These are phyloP conservation scores for Rosa lucieae DNA, from an alignment of 306 rosid species.

Conservation along the genomic window DNA sequence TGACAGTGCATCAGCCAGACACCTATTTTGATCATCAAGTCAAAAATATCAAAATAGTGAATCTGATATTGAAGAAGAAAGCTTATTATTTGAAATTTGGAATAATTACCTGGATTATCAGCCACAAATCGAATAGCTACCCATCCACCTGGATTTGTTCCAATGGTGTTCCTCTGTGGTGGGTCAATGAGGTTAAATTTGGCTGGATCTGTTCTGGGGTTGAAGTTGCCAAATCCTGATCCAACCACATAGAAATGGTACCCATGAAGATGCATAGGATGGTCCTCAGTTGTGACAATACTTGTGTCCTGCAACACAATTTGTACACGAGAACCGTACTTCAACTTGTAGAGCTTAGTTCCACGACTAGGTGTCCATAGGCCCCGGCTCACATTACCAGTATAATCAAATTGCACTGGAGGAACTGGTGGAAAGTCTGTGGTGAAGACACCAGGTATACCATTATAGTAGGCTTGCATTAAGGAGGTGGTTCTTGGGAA, in stretches of 20 bases:
- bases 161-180: slow-evolving; percentile 78
- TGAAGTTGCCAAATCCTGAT: slow-evolving; percentile 84
- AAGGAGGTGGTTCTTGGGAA: slow-evolving; percentile 65
- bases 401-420: slow-evolving; percentile 66
- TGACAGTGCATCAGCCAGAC: slow-evolving; percentile 95
- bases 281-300: slow-evolving; percentile 78
- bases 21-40: slow-evolving; percentile 45
- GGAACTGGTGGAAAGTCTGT: slow-evolving; percentile 85
- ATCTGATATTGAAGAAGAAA: background rate
- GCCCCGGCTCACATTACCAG: slow-evolving; percentile 81
- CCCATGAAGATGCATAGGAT: slow-evolving; percentile 97
- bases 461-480: slow-evolving; percentile 84
- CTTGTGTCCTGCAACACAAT: slow-evolving; percentile 81
- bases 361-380: slow-evolving; percentile 56
- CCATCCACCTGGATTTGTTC: slow-evolving; percentile 96
- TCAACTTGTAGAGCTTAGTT: slow-evolving; percentile 65
- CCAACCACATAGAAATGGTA: slow-evolving; percentile 87
- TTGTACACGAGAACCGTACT: slow-evolving; percentile 71
- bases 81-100: background rate
- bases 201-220: slow-evolving; percentile 68
- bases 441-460: slow-evolving; percentile 74
- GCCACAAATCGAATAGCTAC: slow-evolving; percentile 89
- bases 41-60: slow-evolving; percentile 16
- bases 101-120: slow-evolving; percentile 76
- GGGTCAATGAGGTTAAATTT: slow-evolving; percentile 81